Evolutionary conservation across 768 basidiomycete species (phyloP).

Genomic region (Stropharia rugosoannulata): DNA sequence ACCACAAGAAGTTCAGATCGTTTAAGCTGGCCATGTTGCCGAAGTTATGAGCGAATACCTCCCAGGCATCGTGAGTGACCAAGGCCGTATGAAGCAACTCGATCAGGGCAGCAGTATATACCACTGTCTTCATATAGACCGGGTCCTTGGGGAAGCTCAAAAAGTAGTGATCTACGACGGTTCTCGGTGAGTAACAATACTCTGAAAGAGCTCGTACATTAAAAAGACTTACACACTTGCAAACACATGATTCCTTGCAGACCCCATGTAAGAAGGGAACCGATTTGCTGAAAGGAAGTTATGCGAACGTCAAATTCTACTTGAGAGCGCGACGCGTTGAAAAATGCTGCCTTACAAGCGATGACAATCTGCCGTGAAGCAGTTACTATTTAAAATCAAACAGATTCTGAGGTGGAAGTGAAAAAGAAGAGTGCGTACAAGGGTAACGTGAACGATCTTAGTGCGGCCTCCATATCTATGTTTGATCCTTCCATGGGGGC

Average conservation of each 20-base stretch:
- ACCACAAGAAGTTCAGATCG: constrained; percentile 25
- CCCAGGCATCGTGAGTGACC: constrained; percentile 24
- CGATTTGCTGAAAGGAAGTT: constrained; percentile 16
- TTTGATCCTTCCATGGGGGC: too few relatives aligned
- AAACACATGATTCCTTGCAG: constrained; percentile 28
- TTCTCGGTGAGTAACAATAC: background rate
- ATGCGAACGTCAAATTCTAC: background rate
- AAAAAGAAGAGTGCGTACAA: too few relatives aligned
- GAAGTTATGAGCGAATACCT: constrained; percentile 24
- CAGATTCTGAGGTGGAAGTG: too few relatives aligned
- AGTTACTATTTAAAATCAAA: too few relatives aligned
- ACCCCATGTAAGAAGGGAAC: constrained; percentile 28
- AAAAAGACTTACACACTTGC: constrained; percentile 29
- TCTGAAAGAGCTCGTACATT: too few relatives aligned
- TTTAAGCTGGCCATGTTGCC: constrained; percentile 21
- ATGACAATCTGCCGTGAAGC: background rate
- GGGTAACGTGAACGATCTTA: too few relatives aligned
- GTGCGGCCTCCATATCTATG: too few relatives aligned
- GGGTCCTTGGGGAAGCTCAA: constrained; percentile 29
- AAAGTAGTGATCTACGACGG: constrained; percentile 28
- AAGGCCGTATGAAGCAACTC: constrained; percentile 30
- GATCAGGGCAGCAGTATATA: constrained; percentile 22
- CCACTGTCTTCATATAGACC: constrained; percentile 21
- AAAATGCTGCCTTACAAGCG: background rate
- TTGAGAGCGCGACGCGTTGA: background rate